These are phyloP conservation scores for Chalciporus chontae DNA, from an alignment of 768 basidiomycete genomes.

Conservation along the genomic window DNA sequence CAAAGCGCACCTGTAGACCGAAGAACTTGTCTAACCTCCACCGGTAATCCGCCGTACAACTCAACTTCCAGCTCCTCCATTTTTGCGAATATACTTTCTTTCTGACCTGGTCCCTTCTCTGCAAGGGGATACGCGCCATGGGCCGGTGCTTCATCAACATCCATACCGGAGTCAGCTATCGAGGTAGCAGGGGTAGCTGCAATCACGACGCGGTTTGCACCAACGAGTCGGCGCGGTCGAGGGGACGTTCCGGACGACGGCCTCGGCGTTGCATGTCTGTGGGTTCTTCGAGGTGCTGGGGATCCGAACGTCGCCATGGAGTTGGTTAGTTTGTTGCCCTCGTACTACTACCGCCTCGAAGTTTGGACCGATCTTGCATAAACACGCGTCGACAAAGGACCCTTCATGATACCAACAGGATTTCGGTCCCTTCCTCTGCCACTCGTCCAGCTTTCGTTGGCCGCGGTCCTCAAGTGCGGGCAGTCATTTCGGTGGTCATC, in stretches of 20 bases:
- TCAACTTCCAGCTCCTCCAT: conserved; percentile 66
- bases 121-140: conserved; percentile 35
- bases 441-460: conserved; percentile 68
- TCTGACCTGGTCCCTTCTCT: conserved; percentile 34
- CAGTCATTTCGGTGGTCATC: conserved; percentile 84
- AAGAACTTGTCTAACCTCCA: conserved; percentile 71
- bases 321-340: conserved; percentile 2
- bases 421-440: conserved; percentile 62
- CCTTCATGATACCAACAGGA: conserved; percentile 29
- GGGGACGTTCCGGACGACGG: conserved; percentile 25
- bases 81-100: conserved; percentile 57
- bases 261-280: conserved; percentile 27
- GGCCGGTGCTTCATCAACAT: conserved; percentile 54
- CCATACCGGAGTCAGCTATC: conserved; percentile 55
- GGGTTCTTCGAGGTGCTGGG: conserved; percentile 55
- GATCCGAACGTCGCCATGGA: conserved; percentile 52
- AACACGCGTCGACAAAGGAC: conserved; percentile 12
- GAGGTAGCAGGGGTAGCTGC: conserved; percentile 26
- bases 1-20: conserved; percentile 53
- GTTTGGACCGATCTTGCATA: not conserved
- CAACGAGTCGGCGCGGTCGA: conserved; percentile 25
- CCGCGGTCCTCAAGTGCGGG: conserved; percentile 76
- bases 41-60: conserved; percentile 67
- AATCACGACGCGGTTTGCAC: conserved; percentile 19
- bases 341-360: not conserved